Evolutionary conservation across 768 basidiomycete species (phyloP), one percentile per base, ranked within the genome.

Genomic region (Amanita pseudoporphyria): DNA sequence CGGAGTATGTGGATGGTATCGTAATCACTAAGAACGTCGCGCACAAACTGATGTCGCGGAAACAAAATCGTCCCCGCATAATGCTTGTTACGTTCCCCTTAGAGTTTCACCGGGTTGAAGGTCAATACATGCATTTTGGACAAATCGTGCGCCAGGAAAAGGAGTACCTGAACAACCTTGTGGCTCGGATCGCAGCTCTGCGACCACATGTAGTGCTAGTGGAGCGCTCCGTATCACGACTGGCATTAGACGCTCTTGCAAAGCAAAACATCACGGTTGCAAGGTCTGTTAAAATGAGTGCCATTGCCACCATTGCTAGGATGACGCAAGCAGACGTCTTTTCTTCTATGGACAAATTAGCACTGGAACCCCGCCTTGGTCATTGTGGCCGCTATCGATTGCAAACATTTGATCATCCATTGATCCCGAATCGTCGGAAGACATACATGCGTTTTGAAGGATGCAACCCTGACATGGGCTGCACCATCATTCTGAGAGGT

Each of bases 361-460:
- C 91, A 1, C 67, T 90, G 52, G 90, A 95, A 60, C 91, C 94
- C 6, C 82, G 82, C 31, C 68, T 97, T 19, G 95, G 95, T 2
- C 85, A 95, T 58, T 98, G 94, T 60, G 69, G 79, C 5, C 77
- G 79, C 16, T 95, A 91, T 64, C 76, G 82, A 30, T 76, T 98
- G 5, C 92, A 96, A 64, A 96, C 96, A 0, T 97, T 87, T 62
- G 95, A 97, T 54, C 94, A 99, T 64, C 76, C 80, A 10, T 72
- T 94, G 35, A 99, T 98, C 36, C 92, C 94, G n/a, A 93, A 92
- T 16, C 78, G 77, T 14, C 76, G 96, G 49, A 99, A 99, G 71
- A 91, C 95, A 0, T 87, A 91, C 60, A 93, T 99, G 91, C 84
- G 96, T 1, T 98, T 99, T 59, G 96, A 99, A 65, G 95, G 95